Percentiles rank a stretch among this genome's conserved stretches.
These are phyloP conservation scores for Daldinia sp. DNA, from an alignment of 2,329 filamentous ascomycete species.

Conservation along the genomic window DNA sequence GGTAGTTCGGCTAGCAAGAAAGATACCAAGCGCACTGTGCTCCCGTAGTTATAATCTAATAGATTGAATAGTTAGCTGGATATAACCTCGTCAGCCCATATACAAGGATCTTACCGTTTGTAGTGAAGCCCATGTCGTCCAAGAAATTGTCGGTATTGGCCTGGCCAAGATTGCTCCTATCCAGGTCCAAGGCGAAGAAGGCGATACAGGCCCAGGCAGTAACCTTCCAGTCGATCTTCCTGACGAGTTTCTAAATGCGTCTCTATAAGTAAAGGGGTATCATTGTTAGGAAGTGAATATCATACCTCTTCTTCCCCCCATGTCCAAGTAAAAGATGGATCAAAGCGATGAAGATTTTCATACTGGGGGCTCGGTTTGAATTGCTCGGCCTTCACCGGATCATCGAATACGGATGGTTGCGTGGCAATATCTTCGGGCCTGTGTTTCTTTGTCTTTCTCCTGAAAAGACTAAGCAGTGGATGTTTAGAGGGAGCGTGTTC, in stretches of 20 bases:
- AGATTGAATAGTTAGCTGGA: not conserved
- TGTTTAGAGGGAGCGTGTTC: not conserved
- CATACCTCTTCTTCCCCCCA: constrained; percentile 15
- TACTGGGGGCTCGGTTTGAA: constrained; percentile 12
- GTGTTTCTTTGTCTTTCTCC: not conserved
- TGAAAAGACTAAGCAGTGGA: constrained; percentile 1
- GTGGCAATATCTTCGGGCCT: constrained; percentile 7
- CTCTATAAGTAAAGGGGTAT: not conserved
- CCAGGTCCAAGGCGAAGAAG: constrained; percentile 62
- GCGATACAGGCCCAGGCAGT: constrained; percentile 61
- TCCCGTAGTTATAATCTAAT: constrained; percentile 11
- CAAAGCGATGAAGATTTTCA: constrained; percentile 18
- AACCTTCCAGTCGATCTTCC: constrained; percentile 59
- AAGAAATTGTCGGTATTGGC: constrained; percentile 46
- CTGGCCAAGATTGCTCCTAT: constrained; percentile 54
- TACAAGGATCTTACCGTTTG: constrained; percentile 42
- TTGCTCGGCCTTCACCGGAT: constrained; percentile 6
- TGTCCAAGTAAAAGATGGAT: constrained; percentile 19
- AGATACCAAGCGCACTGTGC: not conserved
- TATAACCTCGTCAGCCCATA: not conserved
- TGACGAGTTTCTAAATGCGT: constrained; percentile 3
- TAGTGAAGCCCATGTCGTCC: constrained; percentile 45
- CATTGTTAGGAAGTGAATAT: not conserved
- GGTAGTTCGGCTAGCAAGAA: constrained; percentile 10
- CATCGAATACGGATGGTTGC: constrained; percentile 16